Evolutionary conservation across 108 stramenopile genomes (phyloP), one percentile per base, ranked within the genome.

Genomic region (Nitzschia putrida): DNA sequence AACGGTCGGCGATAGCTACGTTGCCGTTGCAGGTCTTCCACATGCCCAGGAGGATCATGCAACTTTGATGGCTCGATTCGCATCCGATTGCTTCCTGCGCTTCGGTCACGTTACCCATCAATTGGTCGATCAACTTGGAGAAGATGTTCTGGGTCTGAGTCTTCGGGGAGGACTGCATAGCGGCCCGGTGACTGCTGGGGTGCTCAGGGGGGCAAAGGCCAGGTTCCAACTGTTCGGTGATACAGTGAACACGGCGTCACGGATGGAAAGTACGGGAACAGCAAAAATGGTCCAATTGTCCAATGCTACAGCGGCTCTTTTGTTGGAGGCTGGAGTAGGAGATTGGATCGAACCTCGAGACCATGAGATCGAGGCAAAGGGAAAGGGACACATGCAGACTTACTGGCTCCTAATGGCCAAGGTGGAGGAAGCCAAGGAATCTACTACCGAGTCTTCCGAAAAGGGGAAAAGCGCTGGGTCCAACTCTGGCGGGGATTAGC

Each of bases 201-300:
- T 64, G 1, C 42, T 76, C 9, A 29, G 38, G 22, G 61, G 71
- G 22, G 63, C 11, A 20, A 47, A 24, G 10, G 18, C 63, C 9
- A 64, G 21, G 24, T 64, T 64, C 23, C 63, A 64, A 10, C 44
- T 64, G 21, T 64, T 64, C 47, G 63, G 63, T 49, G 45, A 29
- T 1, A 64, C 63, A 2, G 47, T 64, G 22, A 64, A 64, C 18
- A 45, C 45, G 16, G 63, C 63, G 8, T 24, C 18, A 2, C 22
- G 45, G 1, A 20, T 64, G 44, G 45, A 64, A 22, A 20, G n/a
- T 9, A 47, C 44, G 2, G 21, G 45, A 11, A 20, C 16, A 24
- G 22, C 45, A n/a, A 39, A 49, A 42, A 18, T 20, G 20, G 47
- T 64, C 63, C 63, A 64, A 3, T 45, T 64, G 3, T 49, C 22